Base-by-base conservation (phyloP, 441 rosid species). In the Euphorbia schlechtendalii region DNA sequence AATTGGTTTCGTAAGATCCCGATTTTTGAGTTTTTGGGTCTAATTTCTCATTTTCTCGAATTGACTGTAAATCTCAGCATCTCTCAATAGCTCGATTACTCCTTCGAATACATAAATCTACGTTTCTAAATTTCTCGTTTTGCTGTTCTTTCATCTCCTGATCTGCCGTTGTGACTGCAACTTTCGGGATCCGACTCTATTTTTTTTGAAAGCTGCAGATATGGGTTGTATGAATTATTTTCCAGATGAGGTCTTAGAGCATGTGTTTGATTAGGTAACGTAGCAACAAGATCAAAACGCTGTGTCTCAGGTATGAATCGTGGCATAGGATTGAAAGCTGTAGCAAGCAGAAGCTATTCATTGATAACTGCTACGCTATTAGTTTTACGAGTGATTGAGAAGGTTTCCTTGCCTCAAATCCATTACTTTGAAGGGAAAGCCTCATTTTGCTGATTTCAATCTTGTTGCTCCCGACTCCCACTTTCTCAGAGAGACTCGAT, bases 381-480 rank as follows among this genome's bases (percentile, higher is more conserved):
- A 83, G 71, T 68, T 96, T 96, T 77, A 76, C 81, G 86, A 65
- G 66, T 90, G 60, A 73, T 85, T 10, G 60, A 69, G 30, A n/a
- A 80, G 98, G 74, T 92, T 92, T 61, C 96, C 96, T 8, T 77
- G 75, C 34, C 52, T 90, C 0, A 86, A 77, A 60, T 88, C 98
- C 0, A 69, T 92, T 28, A 80, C 89, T 49, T 68, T 92, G 79
- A 92, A 92, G 77, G 98, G 98, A 6, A 92, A 88, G 70, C 98
- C 98, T 65, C 98, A 92, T 83, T 92, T 92, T 53, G 98, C 98
- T 3, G 98, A 92, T 73, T 92, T 90, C 71, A 90, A 86, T 73
- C 62, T 92, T 79, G 92, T 92, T 21, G 97, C 98, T n/a, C 77
- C 57, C 40, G 96, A 83, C n/a, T n/a, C n/a, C n/a, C n/a, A n/a